These are phyloP conservation scores for Pinus taeda DNA, from an alignment of 75 land plant species.

Conservation along the genomic window DNA sequence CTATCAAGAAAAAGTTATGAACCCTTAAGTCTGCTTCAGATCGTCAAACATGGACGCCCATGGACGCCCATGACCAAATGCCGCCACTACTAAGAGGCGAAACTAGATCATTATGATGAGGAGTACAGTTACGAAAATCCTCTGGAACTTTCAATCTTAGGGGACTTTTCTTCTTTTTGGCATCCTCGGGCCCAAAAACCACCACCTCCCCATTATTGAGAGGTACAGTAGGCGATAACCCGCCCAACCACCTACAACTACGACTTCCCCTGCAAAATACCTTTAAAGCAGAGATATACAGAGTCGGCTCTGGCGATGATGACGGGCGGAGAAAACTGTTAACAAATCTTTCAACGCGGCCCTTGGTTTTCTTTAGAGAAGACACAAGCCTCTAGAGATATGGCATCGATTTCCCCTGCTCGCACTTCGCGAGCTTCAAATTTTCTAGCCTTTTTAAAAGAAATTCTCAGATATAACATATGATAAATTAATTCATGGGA, in stretches of 20 bases:
- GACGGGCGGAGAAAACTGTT: not conserved
- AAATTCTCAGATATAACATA: too few relatives aligned
- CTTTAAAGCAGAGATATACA: not conserved
- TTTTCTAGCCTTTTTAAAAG: constrained; percentile 39
- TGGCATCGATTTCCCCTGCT: not conserved
- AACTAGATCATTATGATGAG: not conserved
- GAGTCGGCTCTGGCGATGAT: constrained; percentile 13
- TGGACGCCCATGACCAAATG: constrained; percentile 52
- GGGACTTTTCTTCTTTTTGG: not conserved
- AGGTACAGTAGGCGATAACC: not conserved
- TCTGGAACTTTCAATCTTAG: not conserved
- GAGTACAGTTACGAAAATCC: not conserved
- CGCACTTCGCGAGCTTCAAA: constrained; percentile 46
- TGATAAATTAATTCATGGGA: too few relatives aligned
- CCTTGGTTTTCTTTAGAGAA: constrained; percentile 34
- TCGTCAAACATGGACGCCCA: constrained; percentile 63
- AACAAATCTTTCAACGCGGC: constrained; percentile 17
- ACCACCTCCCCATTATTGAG: constrained; percentile 22
- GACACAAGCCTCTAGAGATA: constrained; percentile 23
- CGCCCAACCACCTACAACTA: constrained; percentile 25
- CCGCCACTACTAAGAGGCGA: constrained; percentile 27
- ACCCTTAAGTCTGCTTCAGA: constrained; percentile 36
- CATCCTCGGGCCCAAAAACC: constrained; percentile 23
- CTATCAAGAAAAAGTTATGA: not conserved
- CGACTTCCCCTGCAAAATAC: constrained; percentile 10